Conservation (phyloP, 768 basidiomycete species). For the Collybia mongolica region DNA sequence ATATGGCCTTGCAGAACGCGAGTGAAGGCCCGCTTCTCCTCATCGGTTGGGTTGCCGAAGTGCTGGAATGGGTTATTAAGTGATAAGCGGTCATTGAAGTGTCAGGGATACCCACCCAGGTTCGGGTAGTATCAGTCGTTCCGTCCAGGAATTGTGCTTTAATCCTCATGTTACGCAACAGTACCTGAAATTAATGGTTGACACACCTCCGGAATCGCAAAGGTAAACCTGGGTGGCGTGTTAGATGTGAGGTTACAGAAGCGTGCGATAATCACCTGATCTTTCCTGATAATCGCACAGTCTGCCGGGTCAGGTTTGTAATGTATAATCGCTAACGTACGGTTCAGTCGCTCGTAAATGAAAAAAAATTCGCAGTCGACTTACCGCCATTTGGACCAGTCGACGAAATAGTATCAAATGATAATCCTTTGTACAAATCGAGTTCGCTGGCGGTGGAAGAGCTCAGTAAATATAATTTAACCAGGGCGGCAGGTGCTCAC, state of each 20-base stretch:
- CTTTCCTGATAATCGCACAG: constrained; percentile 72
- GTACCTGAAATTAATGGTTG: constrained; percentile 15
- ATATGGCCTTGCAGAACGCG: constrained; percentile 92
- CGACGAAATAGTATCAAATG: constrained; percentile 91
- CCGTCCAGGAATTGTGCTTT: constrained; percentile 57
- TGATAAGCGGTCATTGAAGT: no score
- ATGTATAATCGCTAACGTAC: constrained; percentile 79
- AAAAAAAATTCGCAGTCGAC: constrained; percentile 16
- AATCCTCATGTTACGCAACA: no score
- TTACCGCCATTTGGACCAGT: constrained; percentile 89
- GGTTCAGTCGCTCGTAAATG: neutral
- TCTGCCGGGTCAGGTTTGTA: constrained; percentile 78
- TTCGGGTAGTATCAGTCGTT: constrained; percentile 93
- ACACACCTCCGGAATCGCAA: constrained; percentile 77
- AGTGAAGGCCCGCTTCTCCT: constrained; percentile 88
- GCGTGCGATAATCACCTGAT: constrained; percentile 47
- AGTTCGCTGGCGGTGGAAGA: constrained; percentile 54
- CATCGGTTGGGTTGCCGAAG: constrained; percentile 80
- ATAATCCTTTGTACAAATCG: constrained; percentile 79
- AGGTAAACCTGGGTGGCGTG: constrained; percentile 33
- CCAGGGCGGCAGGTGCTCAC: constrained; percentile 42
- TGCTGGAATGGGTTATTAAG: constrained; percentile 45
- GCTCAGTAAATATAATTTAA: neutral
- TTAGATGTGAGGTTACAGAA: neutral
- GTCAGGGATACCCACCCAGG: constrained; percentile 53